phyloP scores from a whole-genome alignment of 768 basidiomycete species.

The Mycena capillaripes region DNA sequence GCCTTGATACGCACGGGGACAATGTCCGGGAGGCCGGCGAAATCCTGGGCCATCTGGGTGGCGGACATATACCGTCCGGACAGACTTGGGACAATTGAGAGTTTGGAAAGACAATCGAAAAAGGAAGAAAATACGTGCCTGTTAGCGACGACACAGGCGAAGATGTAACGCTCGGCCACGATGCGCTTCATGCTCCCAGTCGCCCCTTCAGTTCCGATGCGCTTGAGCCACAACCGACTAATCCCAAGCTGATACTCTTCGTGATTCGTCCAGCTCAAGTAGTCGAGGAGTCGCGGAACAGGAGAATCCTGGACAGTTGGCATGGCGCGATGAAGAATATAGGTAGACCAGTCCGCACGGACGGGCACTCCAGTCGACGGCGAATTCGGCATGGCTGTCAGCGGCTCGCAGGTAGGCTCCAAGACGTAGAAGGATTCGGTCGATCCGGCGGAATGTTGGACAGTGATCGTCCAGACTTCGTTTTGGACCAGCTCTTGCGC shows the following conservation, averaged over 20 bases:
- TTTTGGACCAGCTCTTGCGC: constrained; percentile 65
- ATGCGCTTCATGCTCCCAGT: constrained; percentile 55
- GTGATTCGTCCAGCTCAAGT: constrained; percentile 74
- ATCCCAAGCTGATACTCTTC: constrained; percentile 81
- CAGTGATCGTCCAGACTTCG: constrained; percentile 73
- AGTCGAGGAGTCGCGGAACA: constrained; percentile 51
- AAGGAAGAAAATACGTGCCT: constrained; percentile 57
- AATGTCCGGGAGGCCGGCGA: constrained; percentile 61
- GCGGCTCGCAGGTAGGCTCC: constrained; percentile 77
- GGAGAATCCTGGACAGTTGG: constrained; percentile 9
- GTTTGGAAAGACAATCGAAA: neutral
- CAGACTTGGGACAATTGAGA: constrained; percentile 55
- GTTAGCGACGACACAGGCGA: constrained; percentile 82
- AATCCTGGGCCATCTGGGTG: constrained; percentile 80
- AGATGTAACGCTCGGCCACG: constrained; percentile 73
- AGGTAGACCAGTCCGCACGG: constrained; percentile 78
- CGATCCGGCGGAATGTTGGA: constrained; percentile 36
- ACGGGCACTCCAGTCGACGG: constrained; percentile 37
- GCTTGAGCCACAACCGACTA: constrained; percentile 74
- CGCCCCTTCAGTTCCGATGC: constrained; percentile 57
- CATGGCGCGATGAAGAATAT: constrained; percentile 54
- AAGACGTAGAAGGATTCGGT: constrained; percentile 67
- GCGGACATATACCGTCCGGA: constrained; percentile 80
- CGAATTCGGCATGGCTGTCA: constrained; percentile 3
- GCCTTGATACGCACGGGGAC: constrained; percentile 34